A percentile compares a stretch with the other conserved stretches of the same genome.
These are phyloP conservation scores for Meyerozyma sp. DNA, from an alignment of 1,139 yeast species.

Conservation along the genomic window DNA sequence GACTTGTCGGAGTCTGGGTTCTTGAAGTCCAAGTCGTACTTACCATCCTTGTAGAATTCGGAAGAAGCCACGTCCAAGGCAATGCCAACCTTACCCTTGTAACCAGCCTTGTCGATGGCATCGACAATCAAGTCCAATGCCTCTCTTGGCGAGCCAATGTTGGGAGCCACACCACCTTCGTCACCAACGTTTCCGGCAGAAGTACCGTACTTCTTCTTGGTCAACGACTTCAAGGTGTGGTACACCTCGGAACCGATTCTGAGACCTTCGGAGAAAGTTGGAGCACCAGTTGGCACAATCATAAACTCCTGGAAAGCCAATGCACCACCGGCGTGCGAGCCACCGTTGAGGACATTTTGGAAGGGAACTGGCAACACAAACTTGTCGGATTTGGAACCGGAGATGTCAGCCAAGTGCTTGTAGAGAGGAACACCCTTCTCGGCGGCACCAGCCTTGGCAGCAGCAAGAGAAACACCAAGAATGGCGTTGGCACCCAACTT, in stretches of 20 bases:
- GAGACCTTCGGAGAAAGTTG: slow-evolving; percentile 84
- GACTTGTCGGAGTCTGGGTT: slow-evolving; percentile 84
- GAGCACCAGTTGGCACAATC: slow-evolving; percentile 92
- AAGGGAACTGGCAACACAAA: slow-evolving; percentile 91
- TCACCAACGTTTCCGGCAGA: slow-evolving; percentile 99
- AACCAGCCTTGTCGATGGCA: slow-evolving; percentile 88
- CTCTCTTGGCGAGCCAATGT: slow-evolving; percentile 86
- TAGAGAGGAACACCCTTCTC: slow-evolving; percentile 15
- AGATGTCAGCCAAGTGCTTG: slow-evolving; percentile 14
- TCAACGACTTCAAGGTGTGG: slow-evolving; percentile 85
- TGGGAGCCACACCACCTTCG: slow-evolving; percentile 99
- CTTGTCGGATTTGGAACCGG: slow-evolving; percentile 42
- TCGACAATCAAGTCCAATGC: slow-evolving; percentile 87
- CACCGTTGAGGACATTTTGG: slow-evolving; percentile 98
- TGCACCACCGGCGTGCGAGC: slow-evolving; percentile 99
- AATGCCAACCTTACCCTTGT: slow-evolving; percentile 83
- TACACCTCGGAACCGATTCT: slow-evolving; percentile 95
- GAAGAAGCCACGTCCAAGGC: slow-evolving; percentile 96
- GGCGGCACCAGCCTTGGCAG: slow-evolving; percentile 17
- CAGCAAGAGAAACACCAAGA: slow-evolving; percentile 17
- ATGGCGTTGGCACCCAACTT: slow-evolving; percentile 18
- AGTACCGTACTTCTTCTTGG: slow-evolving; percentile 91
- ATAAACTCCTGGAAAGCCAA: slow-evolving; percentile 97
- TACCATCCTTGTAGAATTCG: slow-evolving; percentile 93
- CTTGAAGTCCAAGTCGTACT: slow-evolving; percentile 96